Conservation (phyloP, 2,329 filamentous ascomycete species). For the Alternaria panax region DNA sequence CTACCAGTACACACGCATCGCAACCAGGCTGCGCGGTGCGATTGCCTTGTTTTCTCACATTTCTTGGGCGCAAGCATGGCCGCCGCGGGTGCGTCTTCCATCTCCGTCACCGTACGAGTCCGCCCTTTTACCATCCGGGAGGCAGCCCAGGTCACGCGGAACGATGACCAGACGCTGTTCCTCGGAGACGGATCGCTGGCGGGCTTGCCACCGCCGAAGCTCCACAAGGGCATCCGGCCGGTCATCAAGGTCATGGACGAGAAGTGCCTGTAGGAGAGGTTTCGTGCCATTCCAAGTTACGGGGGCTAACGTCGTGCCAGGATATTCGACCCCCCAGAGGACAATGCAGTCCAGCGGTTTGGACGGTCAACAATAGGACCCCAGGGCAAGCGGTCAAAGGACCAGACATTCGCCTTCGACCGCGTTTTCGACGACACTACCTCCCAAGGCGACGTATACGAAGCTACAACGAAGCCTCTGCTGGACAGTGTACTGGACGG, state of each 20-base stretch:
- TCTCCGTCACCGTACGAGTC: slow-evolving; percentile 65
- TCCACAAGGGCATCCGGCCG: slow-evolving; percentile 84
- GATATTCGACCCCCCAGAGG: slow-evolving; percentile 96
- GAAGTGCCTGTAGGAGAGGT: slow-evolving; percentile 79
- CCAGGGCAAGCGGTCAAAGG: slow-evolving; percentile 90
- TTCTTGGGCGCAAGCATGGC: slow-evolving; percentile 40
- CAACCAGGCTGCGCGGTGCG: slow-evolving; percentile 23
- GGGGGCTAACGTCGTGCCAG: slow-evolving; percentile 58
- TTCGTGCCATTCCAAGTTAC: neutral
- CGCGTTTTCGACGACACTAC: slow-evolving; percentile 96
- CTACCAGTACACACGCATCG: slow-evolving; percentile 5
- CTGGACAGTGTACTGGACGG: slow-evolving; percentile 95
- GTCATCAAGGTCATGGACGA: slow-evolving; percentile 98
- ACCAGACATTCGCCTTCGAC: slow-evolving; percentile 97
- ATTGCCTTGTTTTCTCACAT: slow-evolving; percentile 12
- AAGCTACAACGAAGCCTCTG: slow-evolving; percentile 86
- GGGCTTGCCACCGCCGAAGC: slow-evolving; percentile 81
- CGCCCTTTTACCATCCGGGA: slow-evolving; percentile 82
- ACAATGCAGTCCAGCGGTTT: slow-evolving; percentile 89
- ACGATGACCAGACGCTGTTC: slow-evolving; percentile 87
- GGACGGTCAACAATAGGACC: slow-evolving; percentile 74
- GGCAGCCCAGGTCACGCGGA: slow-evolving; percentile 83
- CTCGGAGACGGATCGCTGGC: slow-evolving; percentile 96
- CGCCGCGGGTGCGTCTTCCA: slow-evolving; percentile 58
- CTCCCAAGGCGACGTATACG: slow-evolving; percentile 91